These are phyloP conservation scores for Xylaria hypoxylon DNA, from an alignment of 2,329 filamentous ascomycete species.

Conservation along the genomic window DNA sequence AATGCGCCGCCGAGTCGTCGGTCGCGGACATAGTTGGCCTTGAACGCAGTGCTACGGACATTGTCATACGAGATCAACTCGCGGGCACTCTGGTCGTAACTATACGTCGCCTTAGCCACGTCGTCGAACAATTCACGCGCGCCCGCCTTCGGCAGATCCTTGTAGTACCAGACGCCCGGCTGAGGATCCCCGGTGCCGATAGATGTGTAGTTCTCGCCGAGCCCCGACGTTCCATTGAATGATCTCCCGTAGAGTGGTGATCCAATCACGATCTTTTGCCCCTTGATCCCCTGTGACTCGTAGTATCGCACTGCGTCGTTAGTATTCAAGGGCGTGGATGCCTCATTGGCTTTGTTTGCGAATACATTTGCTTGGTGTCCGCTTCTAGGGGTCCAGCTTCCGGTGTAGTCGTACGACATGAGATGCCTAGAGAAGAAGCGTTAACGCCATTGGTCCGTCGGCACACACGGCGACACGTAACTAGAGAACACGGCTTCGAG, in stretches of 20 bases:
- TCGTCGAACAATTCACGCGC: conserved; percentile 68
- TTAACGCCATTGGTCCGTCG: conserved; percentile 5
- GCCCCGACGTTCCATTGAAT: conserved; percentile 75
- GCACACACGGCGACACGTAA: neutral
- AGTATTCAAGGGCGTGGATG: conserved; percentile 75
- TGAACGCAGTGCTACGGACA: conserved; percentile 66
- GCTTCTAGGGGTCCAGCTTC: conserved; percentile 71
- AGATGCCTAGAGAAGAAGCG: conserved; percentile 53
- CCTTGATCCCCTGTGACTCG: conserved; percentile 65
- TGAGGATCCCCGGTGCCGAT: conserved; percentile 69
- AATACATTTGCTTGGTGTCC: conserved; percentile 80
- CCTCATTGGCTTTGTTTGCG: conserved; percentile 61
- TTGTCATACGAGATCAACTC: conserved; percentile 80
- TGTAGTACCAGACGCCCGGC: conserved; percentile 72
- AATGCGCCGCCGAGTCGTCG: conserved; percentile 78
- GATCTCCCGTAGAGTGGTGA: conserved; percentile 84
- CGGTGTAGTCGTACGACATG: conserved; percentile 79
- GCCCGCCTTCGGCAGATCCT: conserved; percentile 72
- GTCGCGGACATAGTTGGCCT: conserved; percentile 71
- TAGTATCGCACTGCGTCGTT: conserved; percentile 74
- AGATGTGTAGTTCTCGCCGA: conserved; percentile 72
- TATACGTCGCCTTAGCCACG: conserved; percentile 74
- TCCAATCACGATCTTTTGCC: conserved; percentile 77
- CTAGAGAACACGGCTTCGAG: neutral
- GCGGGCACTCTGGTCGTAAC: conserved; percentile 69